Percentiles rank a stretch among this genome's conserved stretches.
Conservation (phyloP, 768 basidiomycete species). For the Trametes meyenii region DNA sequence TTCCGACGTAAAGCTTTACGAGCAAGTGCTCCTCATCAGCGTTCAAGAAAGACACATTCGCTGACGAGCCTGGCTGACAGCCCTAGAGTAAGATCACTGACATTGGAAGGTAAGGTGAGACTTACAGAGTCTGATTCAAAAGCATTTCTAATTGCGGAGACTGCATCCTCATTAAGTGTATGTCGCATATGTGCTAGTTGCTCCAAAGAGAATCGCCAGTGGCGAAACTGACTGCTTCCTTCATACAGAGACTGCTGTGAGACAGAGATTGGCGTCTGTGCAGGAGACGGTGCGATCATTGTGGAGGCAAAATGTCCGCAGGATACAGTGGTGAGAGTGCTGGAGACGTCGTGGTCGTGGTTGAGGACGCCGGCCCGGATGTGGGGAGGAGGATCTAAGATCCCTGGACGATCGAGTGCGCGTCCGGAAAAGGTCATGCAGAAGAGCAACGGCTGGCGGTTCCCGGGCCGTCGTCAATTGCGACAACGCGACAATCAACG, state of each 20-base stretch:
- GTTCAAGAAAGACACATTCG: constrained; percentile 69
- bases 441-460: neutral
- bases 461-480: neutral
- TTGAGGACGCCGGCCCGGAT: neutral
- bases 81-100: neutral
- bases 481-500: constrained; percentile 3
- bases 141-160: constrained; percentile 73
- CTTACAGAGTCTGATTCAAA: constrained; percentile 81
- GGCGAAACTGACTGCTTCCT: constrained; percentile 76
- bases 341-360: constrained; percentile 8
- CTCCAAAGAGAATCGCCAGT: constrained; percentile 87
- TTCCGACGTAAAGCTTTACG: constrained; percentile 86
- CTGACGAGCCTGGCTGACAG: constrained; percentile 69
- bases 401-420: constrained; percentile 8
- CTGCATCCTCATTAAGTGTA: constrained; percentile 74
- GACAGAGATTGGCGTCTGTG: neutral
- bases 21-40: constrained; percentile 86
- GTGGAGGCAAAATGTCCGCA: neutral
- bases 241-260: constrained; percentile 60
- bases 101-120: neutral
- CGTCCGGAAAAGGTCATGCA: neutral
- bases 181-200: constrained; percentile 61
- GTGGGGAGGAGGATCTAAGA: constrained; percentile 10
- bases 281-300: constrained; percentile 4
- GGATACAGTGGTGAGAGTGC: neutral